Evolutionary conservation across 208 protist species (phyloP), one percentile per base, ranked within the genome.

Genomic region (Angomonas deanei): DNA sequence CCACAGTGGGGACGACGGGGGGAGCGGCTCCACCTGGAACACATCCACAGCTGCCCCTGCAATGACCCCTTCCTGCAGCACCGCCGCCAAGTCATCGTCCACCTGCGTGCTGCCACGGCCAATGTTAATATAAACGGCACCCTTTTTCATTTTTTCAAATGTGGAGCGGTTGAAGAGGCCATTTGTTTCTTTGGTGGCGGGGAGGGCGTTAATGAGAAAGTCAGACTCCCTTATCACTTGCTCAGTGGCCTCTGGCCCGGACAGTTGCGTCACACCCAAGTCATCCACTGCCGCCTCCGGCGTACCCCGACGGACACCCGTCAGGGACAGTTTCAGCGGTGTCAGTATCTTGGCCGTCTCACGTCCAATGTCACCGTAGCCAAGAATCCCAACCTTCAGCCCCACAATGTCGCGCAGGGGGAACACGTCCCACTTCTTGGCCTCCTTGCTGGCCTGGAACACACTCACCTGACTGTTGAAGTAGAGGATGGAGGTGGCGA

Each of bases 301-400:
- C 13, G 21, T 38, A 15, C 33, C 77, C 55, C 73, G 78, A 39
- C 65, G 66, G 38, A 84, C 70, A 8, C 81, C 84, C 1, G 75
- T 79, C 27, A 81, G 75, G 4, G 82, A 56, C 70, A 93, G 75
- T 15, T 59, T 67, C 27, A 93, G 48, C 23, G 67, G 65, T 26
- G 56, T 28, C 34, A 74, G 53, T 39, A 80, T 62, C 23, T 68
- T 57, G 11, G 64, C 78, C 5, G 68, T 73, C 19, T 72, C 72
- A 17, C 71, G 66, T 6, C 80, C 83, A 73, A 93, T 91, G 57
- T 86, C 72, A 28, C 86, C 80, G 73, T 89, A 93, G 57, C 86
- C 86, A 36, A 93, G 65, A 38, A 93, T 77, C 17, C 86, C 86
- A 6, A 93, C 64, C 70, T 74, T 86, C 66, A 76, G 30, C 5